Evolutionary conservation across 176 grass and related monocot genomes (phyloP).

Genomic region (Oryza punctata): DNA sequence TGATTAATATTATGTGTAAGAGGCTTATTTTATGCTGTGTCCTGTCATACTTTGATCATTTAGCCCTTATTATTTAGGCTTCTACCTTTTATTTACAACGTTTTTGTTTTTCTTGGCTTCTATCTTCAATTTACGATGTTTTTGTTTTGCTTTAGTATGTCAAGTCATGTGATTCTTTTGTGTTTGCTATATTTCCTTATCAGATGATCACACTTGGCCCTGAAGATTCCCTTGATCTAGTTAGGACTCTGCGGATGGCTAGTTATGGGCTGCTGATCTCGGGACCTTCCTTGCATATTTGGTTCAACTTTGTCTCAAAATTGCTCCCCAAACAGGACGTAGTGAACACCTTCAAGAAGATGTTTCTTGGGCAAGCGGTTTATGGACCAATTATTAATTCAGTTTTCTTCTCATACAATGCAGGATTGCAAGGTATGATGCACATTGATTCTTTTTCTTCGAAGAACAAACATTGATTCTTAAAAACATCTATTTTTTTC

Average conservation of each 20-base stretch:
- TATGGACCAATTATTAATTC: constrained; percentile 90
- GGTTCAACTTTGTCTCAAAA: constrained; percentile 95
- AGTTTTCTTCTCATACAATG: constrained; percentile 96
- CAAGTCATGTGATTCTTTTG: constrained; percentile 31
- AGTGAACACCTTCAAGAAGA: constrained; percentile 90
- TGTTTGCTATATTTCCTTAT: constrained; percentile 35
- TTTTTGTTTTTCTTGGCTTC: background rate
- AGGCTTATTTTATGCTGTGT: background rate
- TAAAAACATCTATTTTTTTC: background rate
- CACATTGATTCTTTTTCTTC: background rate
- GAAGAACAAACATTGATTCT: background rate
- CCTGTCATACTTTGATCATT: background rate
- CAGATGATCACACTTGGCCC: constrained; percentile 71
- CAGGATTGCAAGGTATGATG: constrained; percentile 81
- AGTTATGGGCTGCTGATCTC: constrained; percentile 79
- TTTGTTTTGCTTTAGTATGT: background rate
- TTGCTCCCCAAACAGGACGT: constrained; percentile 81
- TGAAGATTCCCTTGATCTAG: constrained; percentile 54
- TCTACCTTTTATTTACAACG: too few relatives aligned
- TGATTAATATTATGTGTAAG: background rate
- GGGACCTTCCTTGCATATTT: constrained; percentile 80
- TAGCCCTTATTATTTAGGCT: background rate
- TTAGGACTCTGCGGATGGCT: constrained; percentile 86
- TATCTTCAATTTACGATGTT: background rate
- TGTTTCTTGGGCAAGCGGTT: constrained; percentile 83